These are phyloP conservation scores for Pogostemon cablin DNA, from an alignment of 257 asterid species.

Conservation along the genomic window DNA sequence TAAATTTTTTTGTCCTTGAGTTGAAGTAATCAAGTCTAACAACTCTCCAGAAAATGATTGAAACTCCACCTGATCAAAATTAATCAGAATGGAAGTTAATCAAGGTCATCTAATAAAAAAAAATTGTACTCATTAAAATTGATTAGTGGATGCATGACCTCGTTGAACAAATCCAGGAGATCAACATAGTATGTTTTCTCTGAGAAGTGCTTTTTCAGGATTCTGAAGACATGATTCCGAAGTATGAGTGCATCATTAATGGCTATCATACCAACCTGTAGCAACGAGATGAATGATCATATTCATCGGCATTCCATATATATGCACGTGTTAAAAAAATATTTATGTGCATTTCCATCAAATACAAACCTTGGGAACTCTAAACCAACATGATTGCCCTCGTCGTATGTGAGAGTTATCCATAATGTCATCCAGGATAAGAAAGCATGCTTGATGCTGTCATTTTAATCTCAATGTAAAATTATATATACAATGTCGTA, in stretches of 20 bases:
- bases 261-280: slow-evolving; percentile 71
- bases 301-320: too few relatives aligned
- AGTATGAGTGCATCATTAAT: slow-evolving; percentile 71
- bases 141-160: slow-evolving; percentile 47
- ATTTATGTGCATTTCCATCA: too few relatives aligned
- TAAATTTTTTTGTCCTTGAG: slow-evolving; percentile 72
- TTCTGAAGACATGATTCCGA: slow-evolving; percentile 74
- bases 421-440: slow-evolving; percentile 77
- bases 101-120: neutral
- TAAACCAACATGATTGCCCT: slow-evolving; percentile 85
- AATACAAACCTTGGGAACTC: slow-evolving; percentile 55
- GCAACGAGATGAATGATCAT: too few relatives aligned
- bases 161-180: slow-evolving; percentile 73
- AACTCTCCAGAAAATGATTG: slow-evolving; percentile 79
- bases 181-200: slow-evolving; percentile 72
- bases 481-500: neutral
- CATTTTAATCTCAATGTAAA: slow-evolving; percentile 4
- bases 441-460: slow-evolving; percentile 77
- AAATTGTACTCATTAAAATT: neutral
- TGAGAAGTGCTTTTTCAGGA: slow-evolving; percentile 77
- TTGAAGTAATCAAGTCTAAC: slow-evolving; percentile 76
- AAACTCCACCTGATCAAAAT: slow-evolving; percentile 29
- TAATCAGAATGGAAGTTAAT: too few relatives aligned
- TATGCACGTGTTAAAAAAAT: too few relatives aligned
- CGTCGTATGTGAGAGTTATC: slow-evolving; percentile 77